phyloP scores from a whole-genome alignment of 257 asterid species.

The Solanum arcanum region DNA sequence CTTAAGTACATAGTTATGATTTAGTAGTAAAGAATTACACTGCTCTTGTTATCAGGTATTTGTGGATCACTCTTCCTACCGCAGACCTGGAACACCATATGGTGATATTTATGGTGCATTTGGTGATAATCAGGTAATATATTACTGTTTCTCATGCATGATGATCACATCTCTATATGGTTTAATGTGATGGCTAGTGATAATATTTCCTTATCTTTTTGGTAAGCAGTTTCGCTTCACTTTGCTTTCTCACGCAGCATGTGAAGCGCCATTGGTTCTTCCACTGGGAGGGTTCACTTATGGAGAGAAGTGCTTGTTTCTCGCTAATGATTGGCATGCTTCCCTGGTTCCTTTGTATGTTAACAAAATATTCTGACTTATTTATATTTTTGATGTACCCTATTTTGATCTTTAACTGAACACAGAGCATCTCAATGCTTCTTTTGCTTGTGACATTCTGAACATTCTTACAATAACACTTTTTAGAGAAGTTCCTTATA shows the following conservation, averaged over 20 bases:
- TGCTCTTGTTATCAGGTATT: conserved; percentile 46
- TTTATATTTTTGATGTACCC: neutral
- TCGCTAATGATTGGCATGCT: conserved; percentile 99
- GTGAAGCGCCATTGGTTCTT: conserved; percentile 96
- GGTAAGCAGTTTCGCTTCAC: conserved; percentile 86
- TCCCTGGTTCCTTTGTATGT: conserved; percentile 94
- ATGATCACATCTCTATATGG: neutral
- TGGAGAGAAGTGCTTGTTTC: conserved; percentile 84
- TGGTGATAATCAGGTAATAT: conserved; percentile 88
- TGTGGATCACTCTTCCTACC: conserved; percentile 80
- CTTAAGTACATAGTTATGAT: neutral
- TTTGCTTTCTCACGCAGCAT: conserved; percentile 90
- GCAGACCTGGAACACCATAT: conserved; percentile 92
- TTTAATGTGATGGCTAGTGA: neutral
- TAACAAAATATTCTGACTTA: neutral
- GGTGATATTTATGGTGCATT: conserved; percentile 89
- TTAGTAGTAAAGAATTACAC: neutral
- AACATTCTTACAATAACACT: neutral
- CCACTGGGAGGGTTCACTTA: conserved; percentile 88
- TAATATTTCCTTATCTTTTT: conserved; percentile 13
- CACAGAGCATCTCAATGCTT: neutral
- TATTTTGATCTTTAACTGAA: neutral
- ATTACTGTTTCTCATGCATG: neutral
- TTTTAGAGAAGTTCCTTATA: neutral
- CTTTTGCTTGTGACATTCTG: neutral